Conservation (phyloP, 2,329 filamentous ascomycete genomes). For the Diaporthe ilicicola region DNA sequence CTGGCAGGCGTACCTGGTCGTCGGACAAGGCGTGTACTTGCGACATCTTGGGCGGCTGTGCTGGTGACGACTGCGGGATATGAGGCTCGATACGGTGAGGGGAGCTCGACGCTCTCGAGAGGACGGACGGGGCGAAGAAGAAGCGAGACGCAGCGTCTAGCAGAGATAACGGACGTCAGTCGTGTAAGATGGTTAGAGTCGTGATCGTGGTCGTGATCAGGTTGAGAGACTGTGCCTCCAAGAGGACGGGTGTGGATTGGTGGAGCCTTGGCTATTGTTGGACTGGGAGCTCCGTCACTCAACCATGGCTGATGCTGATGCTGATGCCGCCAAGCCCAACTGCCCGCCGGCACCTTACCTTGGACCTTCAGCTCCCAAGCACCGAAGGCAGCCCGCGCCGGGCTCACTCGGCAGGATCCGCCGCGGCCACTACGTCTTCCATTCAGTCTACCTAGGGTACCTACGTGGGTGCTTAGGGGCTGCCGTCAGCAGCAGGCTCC, state of each 20-base stretch:
- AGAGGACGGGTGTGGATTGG: slow-evolving; percentile 17
- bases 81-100: slow-evolving; percentile 23
- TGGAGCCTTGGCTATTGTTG: slow-evolving; percentile 27
- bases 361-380: background rate
- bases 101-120: slow-evolving; percentile 19
- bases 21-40: slow-evolving; percentile 94
- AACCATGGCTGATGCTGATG: background rate
- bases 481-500: background rate
- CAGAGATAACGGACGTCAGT: slow-evolving; percentile 2
- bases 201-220: slow-evolving; percentile 15
- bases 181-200: slow-evolving; percentile 5
- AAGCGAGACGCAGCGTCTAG: background rate
- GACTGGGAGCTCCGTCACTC: slow-evolving; percentile 27
- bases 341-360: slow-evolving; percentile 17
- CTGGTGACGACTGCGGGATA: slow-evolving; percentile 33
- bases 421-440: background rate
- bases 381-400: background rate
- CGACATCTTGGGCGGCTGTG: slow-evolving; percentile 74
- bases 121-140: background rate
- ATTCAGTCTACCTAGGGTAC: background rate
- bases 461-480: background rate
- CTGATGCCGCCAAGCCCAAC: slow-evolving; percentile 23
- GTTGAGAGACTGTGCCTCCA: background rate
- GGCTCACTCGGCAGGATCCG: background rate
- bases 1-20: slow-evolving; percentile 78